These are phyloP conservation scores for Raphanus hybrid DNA, from an alignment of 441 rosid species.

Conservation along the genomic window DNA sequence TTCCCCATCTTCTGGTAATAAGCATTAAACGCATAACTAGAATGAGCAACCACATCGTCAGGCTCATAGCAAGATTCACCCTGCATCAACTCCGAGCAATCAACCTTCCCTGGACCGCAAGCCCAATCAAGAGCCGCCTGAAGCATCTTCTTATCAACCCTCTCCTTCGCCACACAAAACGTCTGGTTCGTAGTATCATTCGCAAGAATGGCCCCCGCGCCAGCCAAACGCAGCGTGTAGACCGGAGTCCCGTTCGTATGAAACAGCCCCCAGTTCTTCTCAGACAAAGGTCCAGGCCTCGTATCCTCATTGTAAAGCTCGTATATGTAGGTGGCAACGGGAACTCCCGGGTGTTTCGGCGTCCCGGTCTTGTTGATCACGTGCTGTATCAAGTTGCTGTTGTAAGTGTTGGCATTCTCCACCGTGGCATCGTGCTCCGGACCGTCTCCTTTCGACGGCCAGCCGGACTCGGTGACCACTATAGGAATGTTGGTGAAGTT, in stretches of 20 bases:
- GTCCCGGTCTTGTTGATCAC: slow-evolving; percentile 88
- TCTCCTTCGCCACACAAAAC: slow-evolving; percentile 76
- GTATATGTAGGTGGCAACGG: slow-evolving; percentile 78
- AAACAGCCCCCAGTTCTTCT: slow-evolving; percentile 95
- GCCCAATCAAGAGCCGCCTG: slow-evolving; percentile 99
- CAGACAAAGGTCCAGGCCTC: slow-evolving; percentile 70
- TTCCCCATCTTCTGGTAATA: slow-evolving; percentile 80
- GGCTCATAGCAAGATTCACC: slow-evolving; percentile 87
- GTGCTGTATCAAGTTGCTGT: slow-evolving; percentile 87
- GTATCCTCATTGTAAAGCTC: slow-evolving; percentile 92
- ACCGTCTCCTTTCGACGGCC: slow-evolving; percentile 93
- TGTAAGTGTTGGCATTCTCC: slow-evolving; percentile 89
- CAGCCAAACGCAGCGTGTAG: slow-evolving; percentile 75
- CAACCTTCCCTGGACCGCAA: slow-evolving; percentile 92
- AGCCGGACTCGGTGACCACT: slow-evolving; percentile 83
- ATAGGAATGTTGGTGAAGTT: slow-evolving; percentile 81
- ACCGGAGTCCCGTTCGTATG: slow-evolving; percentile 67
- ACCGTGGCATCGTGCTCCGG: slow-evolving; percentile 71
- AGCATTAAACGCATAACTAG: slow-evolving; percentile 84
- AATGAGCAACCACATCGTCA: slow-evolving; percentile 71
- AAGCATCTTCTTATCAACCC: slow-evolving; percentile 80
- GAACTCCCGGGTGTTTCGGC: slow-evolving; percentile 80
- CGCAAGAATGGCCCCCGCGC: slow-evolving; percentile 76
- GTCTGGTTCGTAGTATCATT: slow-evolving; percentile 97
- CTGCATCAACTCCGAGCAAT: slow-evolving; percentile 74